Evolutionary conservation across 2,329 filamentous ascomycete species (phyloP).

Genomic region (Coleophoma cylindrospora): DNA sequence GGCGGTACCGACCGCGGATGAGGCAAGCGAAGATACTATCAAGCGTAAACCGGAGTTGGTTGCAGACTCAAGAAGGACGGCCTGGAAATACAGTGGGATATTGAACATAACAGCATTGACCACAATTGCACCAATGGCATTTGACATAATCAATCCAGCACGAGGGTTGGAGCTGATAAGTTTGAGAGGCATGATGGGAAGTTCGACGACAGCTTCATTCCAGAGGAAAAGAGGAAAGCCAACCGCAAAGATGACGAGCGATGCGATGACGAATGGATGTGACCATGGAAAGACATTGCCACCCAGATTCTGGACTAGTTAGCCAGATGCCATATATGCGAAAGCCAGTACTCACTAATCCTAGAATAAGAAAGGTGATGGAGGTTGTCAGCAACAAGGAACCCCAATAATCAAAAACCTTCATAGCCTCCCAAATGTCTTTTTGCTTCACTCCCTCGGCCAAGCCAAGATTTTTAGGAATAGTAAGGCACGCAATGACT

Average conservation of each 20-base stretch:
- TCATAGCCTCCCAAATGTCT: constrained; percentile 42
- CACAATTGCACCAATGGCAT: constrained; percentile 45
- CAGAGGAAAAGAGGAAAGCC: constrained; percentile 46
- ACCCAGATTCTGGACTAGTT: constrained; percentile 44
- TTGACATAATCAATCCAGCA: constrained; percentile 53
- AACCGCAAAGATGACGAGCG: constrained; percentile 41
- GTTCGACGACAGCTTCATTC: constrained; percentile 42
- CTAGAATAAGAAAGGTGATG: constrained; percentile 51
- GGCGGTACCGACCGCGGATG: constrained; percentile 47
- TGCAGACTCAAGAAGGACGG: constrained; percentile 63
- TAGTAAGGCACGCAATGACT: constrained; percentile 36
- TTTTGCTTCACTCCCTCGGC: constrained; percentile 35
- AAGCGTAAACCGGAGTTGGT: constrained; percentile 70
- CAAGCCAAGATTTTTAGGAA: constrained; percentile 49
- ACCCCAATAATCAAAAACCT: constrained; percentile 51
- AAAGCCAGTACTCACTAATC: constrained; percentile 36
- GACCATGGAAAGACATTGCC: constrained; percentile 61
- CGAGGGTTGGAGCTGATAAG: constrained; percentile 45
- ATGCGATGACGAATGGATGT: constrained; percentile 50
- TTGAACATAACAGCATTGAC: constrained; percentile 56
- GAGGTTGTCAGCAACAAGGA: constrained; percentile 47
- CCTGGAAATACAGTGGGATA: constrained; percentile 71
- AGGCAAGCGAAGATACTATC: constrained; percentile 54
- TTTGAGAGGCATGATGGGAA: constrained; percentile 56
- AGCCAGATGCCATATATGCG: neutral